phyloP scores from a whole-genome alignment of 768 basidiomycete species.

The Suillus hirtellus region DNA sequence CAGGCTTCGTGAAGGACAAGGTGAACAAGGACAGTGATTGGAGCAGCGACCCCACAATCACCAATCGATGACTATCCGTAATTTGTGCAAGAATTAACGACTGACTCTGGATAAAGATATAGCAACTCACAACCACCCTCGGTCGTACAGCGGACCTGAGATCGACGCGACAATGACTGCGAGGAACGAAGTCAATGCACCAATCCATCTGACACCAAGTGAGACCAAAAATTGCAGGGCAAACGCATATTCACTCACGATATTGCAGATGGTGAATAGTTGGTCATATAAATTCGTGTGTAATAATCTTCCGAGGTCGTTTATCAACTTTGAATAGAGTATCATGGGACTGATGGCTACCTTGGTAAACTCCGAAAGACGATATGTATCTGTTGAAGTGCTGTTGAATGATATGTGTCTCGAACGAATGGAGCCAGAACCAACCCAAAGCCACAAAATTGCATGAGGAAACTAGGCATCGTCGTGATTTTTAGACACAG shows the following conservation, averaged over 20 bases:
- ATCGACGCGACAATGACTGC: conserved; percentile 38
- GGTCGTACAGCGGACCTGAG: conserved; percentile 44
- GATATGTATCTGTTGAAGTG: conserved; percentile 20
- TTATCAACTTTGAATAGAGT: not conserved
- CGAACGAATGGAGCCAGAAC: not conserved
- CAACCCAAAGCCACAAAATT: conserved; percentile 31
- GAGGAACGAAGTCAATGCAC: conserved; percentile 43
- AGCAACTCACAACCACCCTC: conserved; percentile 42
- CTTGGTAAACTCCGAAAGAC: conserved; percentile 37
- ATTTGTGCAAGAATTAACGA: not conserved
- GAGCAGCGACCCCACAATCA: conserved; percentile 27
- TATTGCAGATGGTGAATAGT: conserved; percentile 28
- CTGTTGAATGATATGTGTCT: no score
- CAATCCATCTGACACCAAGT: conserved; percentile 36
- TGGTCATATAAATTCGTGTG: conserved; percentile 28
- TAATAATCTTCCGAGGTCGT: conserved; percentile 33
- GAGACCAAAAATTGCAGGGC: conserved; percentile 30
- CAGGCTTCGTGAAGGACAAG: conserved; percentile 37
- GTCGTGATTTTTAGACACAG: not conserved
- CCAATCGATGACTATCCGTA: conserved; percentile 9
- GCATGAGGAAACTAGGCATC: conserved; percentile 23
- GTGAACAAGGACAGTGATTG: conserved; percentile 36
- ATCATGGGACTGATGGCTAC: conserved; percentile 7
- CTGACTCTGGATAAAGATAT: not conserved
- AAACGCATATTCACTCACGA: conserved; percentile 21